Percentiles rank a stretch among this genome's conserved stretches.
phyloP scores from a whole-genome alignment of 1,139 yeast species.

The Meyerozyma guilliermondii region DNA sequence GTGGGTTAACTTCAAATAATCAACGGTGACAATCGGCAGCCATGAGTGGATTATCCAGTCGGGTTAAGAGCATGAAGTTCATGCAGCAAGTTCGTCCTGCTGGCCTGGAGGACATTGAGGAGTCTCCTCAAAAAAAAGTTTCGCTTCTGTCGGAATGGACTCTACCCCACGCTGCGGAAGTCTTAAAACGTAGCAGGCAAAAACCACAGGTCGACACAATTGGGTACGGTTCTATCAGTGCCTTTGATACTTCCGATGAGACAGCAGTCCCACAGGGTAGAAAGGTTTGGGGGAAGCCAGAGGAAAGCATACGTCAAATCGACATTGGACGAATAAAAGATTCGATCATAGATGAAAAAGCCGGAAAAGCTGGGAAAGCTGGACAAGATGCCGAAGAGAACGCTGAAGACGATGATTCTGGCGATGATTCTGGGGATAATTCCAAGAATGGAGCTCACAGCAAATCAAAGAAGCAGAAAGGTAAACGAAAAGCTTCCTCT shows the following conservation, averaged over 20 bases:
- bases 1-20: neutral
- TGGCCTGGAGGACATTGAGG: slow-evolving; percentile 1
- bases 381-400: slow-evolving; percentile 2
- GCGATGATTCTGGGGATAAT: too few relatives aligned
- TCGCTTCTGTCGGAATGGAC: slow-evolving; percentile 1
- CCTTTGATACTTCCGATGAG: neutral
- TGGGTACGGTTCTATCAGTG: neutral
- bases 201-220: neutral
- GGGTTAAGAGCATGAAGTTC: slow-evolving; percentile 72
- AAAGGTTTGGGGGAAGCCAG: slow-evolving; percentile 8
- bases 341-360: neutral
- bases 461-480: slow-evolving; percentile 16
- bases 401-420: neutral
- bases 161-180: neutral
- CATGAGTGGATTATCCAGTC: slow-evolving; percentile 51
- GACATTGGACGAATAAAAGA: slow-evolving; percentile 1
- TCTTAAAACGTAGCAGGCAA: neutral
- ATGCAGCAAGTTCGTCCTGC: slow-evolving; percentile 31
- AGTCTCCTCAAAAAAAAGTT: neutral
- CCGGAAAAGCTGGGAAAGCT: slow-evolving; percentile 1
- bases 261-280: slow-evolving; percentile 4
- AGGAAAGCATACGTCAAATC: neutral
- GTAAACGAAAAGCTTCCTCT: slow-evolving; percentile 2
- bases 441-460: too few relatives aligned
- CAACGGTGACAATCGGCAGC: neutral